Conservation (phyloP, 2,329 filamentous ascomycete genomes). For the Neofusicoccum ribis region DNA sequence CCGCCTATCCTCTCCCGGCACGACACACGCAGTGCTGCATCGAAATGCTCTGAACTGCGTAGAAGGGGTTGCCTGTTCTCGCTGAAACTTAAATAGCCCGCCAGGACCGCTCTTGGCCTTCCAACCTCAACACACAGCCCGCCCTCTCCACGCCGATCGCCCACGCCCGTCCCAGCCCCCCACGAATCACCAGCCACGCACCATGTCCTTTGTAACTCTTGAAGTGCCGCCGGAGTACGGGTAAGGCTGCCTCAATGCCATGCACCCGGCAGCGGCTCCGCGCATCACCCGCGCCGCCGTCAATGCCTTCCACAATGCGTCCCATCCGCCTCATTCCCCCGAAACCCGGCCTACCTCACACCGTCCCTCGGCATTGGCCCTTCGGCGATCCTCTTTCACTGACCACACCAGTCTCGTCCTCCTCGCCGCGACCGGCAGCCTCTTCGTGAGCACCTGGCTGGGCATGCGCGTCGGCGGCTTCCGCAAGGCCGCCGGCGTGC, state of each 20-base stretch:
- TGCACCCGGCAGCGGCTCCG: background rate
- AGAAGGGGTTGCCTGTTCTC: background rate
- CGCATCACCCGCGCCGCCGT: background rate
- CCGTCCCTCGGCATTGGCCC: background rate
- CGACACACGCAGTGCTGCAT: background rate
- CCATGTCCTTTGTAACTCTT: constrained; percentile 22
- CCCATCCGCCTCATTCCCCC: background rate
- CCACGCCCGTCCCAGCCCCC: background rate
- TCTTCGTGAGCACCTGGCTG: constrained; percentile 56
- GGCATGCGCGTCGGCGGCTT: constrained; percentile 45
- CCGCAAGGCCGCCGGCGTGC: constrained; percentile 55
- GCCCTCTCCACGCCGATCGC: background rate
- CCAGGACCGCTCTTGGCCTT: background rate
- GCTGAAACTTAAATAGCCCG: background rate
- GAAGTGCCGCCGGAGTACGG: constrained; percentile 32
- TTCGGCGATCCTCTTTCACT: background rate
- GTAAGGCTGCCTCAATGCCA: constrained; percentile 27
- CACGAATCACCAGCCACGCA: background rate
- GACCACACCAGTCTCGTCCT: constrained; percentile 53
- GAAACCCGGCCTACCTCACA: background rate
- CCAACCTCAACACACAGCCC: background rate
- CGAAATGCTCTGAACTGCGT: background rate
- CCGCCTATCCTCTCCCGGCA: background rate
- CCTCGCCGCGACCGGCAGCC: constrained; percentile 54
- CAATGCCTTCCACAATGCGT: background rate